Conservation (phyloP, 1,284 basidiomycete genomes). For the Ceratobasidium sp. region DNA sequence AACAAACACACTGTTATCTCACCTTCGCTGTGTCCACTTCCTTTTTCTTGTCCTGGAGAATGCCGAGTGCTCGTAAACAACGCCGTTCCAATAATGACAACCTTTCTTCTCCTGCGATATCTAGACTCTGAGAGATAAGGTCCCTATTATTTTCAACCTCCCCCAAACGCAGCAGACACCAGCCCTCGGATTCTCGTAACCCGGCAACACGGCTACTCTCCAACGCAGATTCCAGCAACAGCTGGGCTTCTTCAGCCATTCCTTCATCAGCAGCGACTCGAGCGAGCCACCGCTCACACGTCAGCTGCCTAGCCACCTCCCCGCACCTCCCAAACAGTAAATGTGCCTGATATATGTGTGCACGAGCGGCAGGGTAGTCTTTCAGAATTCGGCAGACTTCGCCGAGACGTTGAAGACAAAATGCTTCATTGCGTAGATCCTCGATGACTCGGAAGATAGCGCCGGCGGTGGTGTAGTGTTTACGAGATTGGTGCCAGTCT, state of each 20-base stretch:
- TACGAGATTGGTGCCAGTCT: constrained; percentile 17
- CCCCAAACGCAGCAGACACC: constrained; percentile 31
- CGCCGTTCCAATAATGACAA: constrained; percentile 2
- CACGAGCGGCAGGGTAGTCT: constrained; percentile 10
- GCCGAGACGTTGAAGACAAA: constrained; percentile 31
- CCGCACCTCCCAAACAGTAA: constrained; percentile 21
- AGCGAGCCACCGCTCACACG: constrained; percentile 36
- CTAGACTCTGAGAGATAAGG: constrained; percentile 8
- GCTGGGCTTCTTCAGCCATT: not conserved
- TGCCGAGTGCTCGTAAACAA: not conserved
- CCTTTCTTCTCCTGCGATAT: constrained; percentile 22
- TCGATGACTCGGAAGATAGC: constrained; percentile 11
- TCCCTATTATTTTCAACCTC: not conserved
- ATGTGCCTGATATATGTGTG: constrained; percentile 32
- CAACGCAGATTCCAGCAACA: constrained; percentile 10
- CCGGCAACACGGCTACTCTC: constrained; percentile 32
- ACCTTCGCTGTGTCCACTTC: too few relatives aligned
- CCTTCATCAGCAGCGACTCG: constrained; percentile 18
- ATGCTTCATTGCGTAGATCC: constrained; percentile 19
- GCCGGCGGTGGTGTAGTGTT: constrained; percentile 26
- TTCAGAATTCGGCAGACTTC: constrained; percentile 11
- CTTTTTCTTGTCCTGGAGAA: not conserved
- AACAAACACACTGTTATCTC: too few relatives aligned
- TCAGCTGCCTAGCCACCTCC: constrained; percentile 21
- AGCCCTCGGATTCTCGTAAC: constrained; percentile 29